A percentile compares a stretch with the other conserved stretches of the same genome.
These are phyloP conservation scores for Arthromyces matolae DNA, from an alignment of 768 basidiomycete species.

Conservation along the genomic window DNA sequence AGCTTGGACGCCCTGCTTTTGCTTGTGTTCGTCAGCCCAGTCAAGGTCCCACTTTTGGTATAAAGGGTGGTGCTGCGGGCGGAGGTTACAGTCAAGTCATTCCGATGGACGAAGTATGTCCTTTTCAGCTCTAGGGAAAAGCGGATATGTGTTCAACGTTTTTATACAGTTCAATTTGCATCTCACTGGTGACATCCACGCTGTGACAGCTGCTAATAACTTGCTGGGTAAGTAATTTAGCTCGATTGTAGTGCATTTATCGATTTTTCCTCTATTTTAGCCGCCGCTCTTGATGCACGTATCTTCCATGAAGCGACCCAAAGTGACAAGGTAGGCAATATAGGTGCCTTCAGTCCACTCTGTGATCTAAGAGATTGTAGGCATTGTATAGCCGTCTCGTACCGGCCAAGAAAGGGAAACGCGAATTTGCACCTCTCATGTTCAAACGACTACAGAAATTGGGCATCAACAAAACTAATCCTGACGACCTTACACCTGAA, in stretches of 20 bases:
- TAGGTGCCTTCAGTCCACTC: background rate
- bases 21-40: conserved; percentile 98
- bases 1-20: conserved; percentile 87
- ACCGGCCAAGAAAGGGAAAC: conserved; percentile 89
- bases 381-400: conserved; percentile 90
- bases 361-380: conserved; percentile 23
- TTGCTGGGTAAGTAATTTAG: conserved; percentile 59
- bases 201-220: conserved; percentile 96
- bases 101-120: conserved; percentile 90
- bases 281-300: conserved; percentile 93
- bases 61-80: conserved; percentile 98
- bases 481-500: conserved; percentile 87
- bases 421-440: conserved; percentile 95
- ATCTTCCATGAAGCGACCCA: conserved; percentile 98
- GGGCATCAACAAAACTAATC: conserved; percentile 91
- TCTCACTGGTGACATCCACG: conserved; percentile 96
- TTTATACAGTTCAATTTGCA: conserved; percentile 83
- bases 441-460: conserved; percentile 92
- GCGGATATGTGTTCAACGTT: background rate
- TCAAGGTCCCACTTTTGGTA: conserved; percentile 98
- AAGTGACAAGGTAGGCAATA: conserved; percentile 68
- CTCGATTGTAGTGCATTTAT: background rate
- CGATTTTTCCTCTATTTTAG: conserved; percentile 38
- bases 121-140: background rate
- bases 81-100: conserved; percentile 99